Conservation (phyloP, 176 grass and related monocot genomes). For the Oryza glumipatula region DNA sequence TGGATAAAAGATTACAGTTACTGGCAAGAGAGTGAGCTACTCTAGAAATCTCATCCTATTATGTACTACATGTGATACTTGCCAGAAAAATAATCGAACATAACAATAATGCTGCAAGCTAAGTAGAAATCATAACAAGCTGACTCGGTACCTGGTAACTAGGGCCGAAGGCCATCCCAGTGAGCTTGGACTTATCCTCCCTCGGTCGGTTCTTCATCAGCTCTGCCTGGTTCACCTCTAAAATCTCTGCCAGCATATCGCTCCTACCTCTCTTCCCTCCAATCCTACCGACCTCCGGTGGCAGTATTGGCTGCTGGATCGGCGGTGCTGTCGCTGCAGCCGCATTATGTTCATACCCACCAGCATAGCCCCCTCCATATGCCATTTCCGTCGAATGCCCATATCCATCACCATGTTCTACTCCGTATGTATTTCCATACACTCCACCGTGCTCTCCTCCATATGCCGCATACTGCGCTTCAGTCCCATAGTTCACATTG, state of each 20-base stretch:
- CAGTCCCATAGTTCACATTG: conserved; percentile 39
- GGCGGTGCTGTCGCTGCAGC: conserved; percentile 24
- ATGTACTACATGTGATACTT: conserved; percentile 14
- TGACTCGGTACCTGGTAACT: conserved; percentile 73
- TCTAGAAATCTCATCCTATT: not conserved
- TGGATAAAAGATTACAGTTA: not conserved
- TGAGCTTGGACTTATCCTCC: conserved; percentile 82
- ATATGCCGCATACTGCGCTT: conserved; percentile 36
- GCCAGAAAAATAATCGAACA: conserved; percentile 4
- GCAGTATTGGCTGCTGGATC: conserved; percentile 31
- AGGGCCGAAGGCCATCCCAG: conserved; percentile 86
- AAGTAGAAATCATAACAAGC: not conserved
- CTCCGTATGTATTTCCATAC: conserved; percentile 21
- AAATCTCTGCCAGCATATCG: conserved; percentile 65
- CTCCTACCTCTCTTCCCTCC: conserved; percentile 86
- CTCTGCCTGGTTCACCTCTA: conserved; percentile 92
- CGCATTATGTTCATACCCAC: conserved; percentile 26
- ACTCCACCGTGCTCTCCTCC: conserved; percentile 47
- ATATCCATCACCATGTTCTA: conserved; percentile 30
- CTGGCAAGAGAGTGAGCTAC: conserved; percentile 3
- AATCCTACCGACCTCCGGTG: conserved; percentile 57
- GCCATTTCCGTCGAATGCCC: not conserved
- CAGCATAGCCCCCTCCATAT: conserved; percentile 46
- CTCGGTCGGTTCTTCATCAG: conserved; percentile 92
- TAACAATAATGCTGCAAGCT: not conserved